Evolutionary conservation across 176 grass and related monocot genomes (phyloP).

Genomic region (Lolium multiflorum): DNA sequence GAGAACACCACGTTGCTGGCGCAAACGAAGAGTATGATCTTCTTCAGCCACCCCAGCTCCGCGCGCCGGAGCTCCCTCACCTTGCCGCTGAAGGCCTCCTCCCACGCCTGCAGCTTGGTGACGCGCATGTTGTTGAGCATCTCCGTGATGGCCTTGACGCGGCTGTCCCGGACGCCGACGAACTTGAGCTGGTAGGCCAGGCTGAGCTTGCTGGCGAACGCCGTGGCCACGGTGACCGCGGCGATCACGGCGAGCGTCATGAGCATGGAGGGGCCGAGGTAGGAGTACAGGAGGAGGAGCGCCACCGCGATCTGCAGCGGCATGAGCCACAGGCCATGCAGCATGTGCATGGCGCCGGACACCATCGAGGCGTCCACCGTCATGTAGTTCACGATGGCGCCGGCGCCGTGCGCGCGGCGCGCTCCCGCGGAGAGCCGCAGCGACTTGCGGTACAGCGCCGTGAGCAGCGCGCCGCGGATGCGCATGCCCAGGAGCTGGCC

Average conservation of each 20-base stretch:
- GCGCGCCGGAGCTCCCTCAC: conserved; percentile 42
- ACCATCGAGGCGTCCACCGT: too few species aligned
- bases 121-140: conserved; percentile 73
- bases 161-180: conserved; percentile 54
- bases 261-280: conserved; percentile 63
- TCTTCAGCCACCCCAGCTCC: conserved; percentile 54
- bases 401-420: too few species aligned
- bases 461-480: conserved; percentile 68
- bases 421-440: too few species aligned
- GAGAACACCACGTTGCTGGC: conserved; percentile 50
- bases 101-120: conserved; percentile 78
- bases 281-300: conserved; percentile 52
- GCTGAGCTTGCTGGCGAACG: conserved; percentile 53
- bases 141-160: conserved; percentile 70
- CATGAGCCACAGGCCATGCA: conserved; percentile 70
- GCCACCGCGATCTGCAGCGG: conserved; percentile 67
- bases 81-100: conserved; percentile 49
- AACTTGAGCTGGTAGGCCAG: conserved; percentile 52
- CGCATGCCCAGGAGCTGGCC: conserved; percentile 57
- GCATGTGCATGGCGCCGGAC: too few species aligned
- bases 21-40: conserved; percentile 54
- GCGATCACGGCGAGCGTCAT: conserved; percentile 57
- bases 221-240: conserved; percentile 43
- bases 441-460: too few species aligned
- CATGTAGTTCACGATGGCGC: too few species aligned